Evolutionary conservation across 306 rosid genomes (phyloP).

Genomic region (Glycine tomentella): DNA sequence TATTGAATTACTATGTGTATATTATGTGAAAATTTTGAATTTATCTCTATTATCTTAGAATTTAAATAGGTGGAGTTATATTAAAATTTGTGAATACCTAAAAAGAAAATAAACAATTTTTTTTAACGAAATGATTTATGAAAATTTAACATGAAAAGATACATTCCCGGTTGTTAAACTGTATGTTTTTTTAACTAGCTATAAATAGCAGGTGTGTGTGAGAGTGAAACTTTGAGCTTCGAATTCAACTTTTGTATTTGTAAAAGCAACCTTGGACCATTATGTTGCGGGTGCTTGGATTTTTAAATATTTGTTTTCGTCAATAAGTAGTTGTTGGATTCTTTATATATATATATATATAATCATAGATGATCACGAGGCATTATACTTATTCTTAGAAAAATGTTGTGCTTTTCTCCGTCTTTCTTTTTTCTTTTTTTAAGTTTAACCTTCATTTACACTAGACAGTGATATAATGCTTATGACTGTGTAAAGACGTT

Average conservation of each 20-base stretch:
- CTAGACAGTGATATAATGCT: not conserved
- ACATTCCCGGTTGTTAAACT: not conserved
- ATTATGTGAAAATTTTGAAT: not conserved
- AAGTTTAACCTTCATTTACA: not conserved
- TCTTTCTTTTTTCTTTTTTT: not conserved
- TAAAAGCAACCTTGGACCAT: not conserved
- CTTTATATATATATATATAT: not conserved
- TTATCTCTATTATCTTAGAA: not conserved
- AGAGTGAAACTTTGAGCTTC: not conserved
- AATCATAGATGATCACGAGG: not conserved
- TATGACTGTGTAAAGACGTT: not conserved
- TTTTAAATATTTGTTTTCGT: not conserved
- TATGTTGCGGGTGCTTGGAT: not conserved
- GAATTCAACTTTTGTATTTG: not conserved
- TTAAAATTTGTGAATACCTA: not conserved
- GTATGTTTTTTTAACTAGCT: too few relatives aligned
- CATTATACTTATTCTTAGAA: not conserved
- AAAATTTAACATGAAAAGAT: not conserved
- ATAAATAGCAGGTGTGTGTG: too few relatives aligned
- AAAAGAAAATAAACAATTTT: not conserved
- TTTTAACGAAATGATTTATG: not conserved
- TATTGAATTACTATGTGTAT: not conserved
- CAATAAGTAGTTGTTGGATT: not conserved
- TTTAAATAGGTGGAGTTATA: not conserved
- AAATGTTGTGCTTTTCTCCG: not conserved